Conservation (phyloP, 225 moss, liverwort and hornwort genomes). For the Climacium dendroides region DNA sequence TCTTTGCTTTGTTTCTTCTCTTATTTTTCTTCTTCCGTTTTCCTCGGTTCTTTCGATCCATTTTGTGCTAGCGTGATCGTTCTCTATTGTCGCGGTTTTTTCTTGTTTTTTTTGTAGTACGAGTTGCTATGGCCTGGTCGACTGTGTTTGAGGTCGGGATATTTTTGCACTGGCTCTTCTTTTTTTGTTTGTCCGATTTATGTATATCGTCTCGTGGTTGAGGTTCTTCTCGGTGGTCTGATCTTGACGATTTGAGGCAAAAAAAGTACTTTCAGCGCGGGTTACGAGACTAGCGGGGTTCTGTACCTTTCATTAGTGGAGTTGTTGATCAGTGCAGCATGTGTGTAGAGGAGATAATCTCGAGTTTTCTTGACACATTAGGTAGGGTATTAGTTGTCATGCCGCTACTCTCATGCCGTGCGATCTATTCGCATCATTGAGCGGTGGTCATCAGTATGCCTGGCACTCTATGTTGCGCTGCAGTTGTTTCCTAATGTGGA, state of each 20-base stretch:
- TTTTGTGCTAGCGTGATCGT: not conserved
- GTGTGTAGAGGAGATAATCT: not conserved
- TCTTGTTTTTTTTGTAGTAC: not conserved
- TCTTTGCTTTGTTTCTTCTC: not conserved
- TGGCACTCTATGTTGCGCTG: not conserved
- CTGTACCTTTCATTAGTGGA: not conserved
- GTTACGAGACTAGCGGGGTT: not conserved
- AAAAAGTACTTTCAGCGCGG: not conserved
- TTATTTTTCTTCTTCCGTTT: not conserved
- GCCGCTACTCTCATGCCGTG: not conserved
- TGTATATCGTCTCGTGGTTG: not conserved
- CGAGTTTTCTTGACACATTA: not conserved
- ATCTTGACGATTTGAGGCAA: not conserved
- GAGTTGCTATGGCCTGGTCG: not conserved
- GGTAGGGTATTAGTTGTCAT: not conserved
- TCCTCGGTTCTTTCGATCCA: not conserved
- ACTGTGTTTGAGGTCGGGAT: not conserved
- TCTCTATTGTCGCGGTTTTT: not conserved
- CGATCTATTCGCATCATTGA: not conserved
- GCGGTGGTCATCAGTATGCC: not conserved
- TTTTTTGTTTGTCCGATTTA: not conserved
- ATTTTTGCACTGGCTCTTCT: not conserved
- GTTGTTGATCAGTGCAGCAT: not conserved
- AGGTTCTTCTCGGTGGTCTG: not conserved
- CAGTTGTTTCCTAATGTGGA: not conserved